A percentile compares a stretch with the other conserved stretches of the same genome.
Conservation (phyloP, 2,329 filamentous ascomycete genomes). For the Colletotrichum chrysophilum region DNA sequence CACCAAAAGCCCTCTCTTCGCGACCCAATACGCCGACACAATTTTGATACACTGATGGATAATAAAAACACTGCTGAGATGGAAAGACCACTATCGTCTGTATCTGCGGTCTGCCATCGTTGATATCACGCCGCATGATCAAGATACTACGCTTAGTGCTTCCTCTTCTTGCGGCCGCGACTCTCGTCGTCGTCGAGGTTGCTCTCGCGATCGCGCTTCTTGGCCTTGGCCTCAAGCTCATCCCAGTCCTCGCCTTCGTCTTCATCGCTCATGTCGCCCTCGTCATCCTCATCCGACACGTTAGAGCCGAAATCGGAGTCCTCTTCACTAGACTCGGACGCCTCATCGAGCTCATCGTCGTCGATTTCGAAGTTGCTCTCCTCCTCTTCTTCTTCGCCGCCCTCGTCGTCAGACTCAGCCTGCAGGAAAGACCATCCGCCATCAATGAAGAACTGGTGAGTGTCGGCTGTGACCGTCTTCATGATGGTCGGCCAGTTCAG, state of each 20-base stretch:
- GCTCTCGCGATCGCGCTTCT: constrained; percentile 77
- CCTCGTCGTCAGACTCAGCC: constrained; percentile 87
- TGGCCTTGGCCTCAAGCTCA: constrained; percentile 89
- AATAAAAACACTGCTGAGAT: constrained; percentile 6
- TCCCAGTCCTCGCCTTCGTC: constrained; percentile 93
- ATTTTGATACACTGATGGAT: constrained; percentile 20
- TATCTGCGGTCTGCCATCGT: neutral
- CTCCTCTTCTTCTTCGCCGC: constrained; percentile 76
- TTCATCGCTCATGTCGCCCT: constrained; percentile 74
- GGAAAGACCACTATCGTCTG: neutral
- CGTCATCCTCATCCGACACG: constrained; percentile 81
- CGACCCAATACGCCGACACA: constrained; percentile 17
- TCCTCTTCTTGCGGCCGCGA: constrained; percentile 73
- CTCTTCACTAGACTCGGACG: constrained; percentile 77
- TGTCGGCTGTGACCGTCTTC: constrained; percentile 96
- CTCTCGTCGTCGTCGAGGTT: constrained; percentile 81
- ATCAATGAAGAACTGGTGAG: constrained; percentile 93
- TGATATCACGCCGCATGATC: neutral
- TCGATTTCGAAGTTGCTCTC: constrained; percentile 92
- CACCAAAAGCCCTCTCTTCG: neutral
- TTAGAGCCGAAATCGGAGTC: constrained; percentile 95
- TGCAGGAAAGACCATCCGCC: constrained; percentile 95
- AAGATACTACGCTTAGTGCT: constrained; percentile 34
- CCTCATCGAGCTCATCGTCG: constrained; percentile 85
- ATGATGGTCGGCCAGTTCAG: constrained; percentile 99